Evolutionary conservation across 202 grass and related monocot species (phyloP), one percentile per base, ranked within the genome.

Genomic region (Eragrostis tef): DNA sequence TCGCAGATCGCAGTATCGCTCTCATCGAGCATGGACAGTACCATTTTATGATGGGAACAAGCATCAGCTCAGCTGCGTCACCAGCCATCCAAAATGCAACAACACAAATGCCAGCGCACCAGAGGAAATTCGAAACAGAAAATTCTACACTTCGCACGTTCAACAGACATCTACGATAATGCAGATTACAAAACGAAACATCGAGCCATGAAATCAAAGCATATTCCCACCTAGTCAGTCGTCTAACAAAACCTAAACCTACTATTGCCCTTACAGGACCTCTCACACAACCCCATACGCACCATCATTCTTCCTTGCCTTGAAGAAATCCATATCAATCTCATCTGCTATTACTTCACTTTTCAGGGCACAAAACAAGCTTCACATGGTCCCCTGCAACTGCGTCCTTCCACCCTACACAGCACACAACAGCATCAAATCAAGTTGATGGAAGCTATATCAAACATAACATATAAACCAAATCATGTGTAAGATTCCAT

Each of bases 341-440:
- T 8, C 0, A 17, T 64, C 56, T 6, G 1, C 21, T 34, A 39
- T 6, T 44, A 44, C 79, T 81, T 88, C 90, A 68, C 62, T 87
- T 85, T 83, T 89, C 84, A 65, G 85, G 64, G 29, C 82, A 67
- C 46, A 94, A 75, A 83, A 85, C 81, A 59, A 97, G 88, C 75
- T 85, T 87, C 51, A 97, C 91, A 57, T 97, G 94, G 57, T 97
- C 91, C 1, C 84, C 73, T 0, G 84, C 78, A 64, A 92, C 72
- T 25, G 88, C 88, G n/a, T 92, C 90, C 73, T 89, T 90, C 94
- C 94, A 97, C 78, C 94, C 94, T 97, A 81, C 64, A 84, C 63
- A 69, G 79, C 5, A 81, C 6, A 91, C 27, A 57, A 8, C 5
- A 48, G 39, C n/a, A 49, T 82, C 53, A 24, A 13, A 65, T 1